Evolutionary conservation across 306 rosid genomes (phyloP), one percentile per base, ranked within the genome.

Genomic region (Adenanthera pavonina): DNA sequence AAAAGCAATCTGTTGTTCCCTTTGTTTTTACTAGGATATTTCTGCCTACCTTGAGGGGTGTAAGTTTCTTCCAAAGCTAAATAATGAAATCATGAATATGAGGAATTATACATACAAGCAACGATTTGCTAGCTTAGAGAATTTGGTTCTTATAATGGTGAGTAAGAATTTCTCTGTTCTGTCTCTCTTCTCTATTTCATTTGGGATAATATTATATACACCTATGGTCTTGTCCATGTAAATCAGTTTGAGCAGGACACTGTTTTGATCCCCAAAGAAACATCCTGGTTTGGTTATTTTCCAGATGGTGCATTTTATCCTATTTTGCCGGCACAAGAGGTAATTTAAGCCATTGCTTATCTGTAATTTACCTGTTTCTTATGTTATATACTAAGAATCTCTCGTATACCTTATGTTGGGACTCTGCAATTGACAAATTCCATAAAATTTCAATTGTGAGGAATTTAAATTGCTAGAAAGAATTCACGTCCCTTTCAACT

Each of bases 71-170:
- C 98, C 97, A 12, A 85, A 85, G 85, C 94, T 94, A 67, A 94
- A 94, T 75, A 94, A 94, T 36, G 98, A 94, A 88, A 87, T 85
- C 62, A 19, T 16, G 12, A 60, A n/a, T 47, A 44, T 33, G 41
- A 91, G 85, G 75, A 94, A 92, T 74, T 72, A 87, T 15, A 92
- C 90, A 2, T 94, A 89, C 86, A 89, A 68, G 86, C 86, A 88
- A 76, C 86, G 96, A 77, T 92, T 94, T 75, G 53, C 90, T n/a
- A 94, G 96, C 92, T 71, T 94, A 75, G 84, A 92, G 75, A 91
- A 85, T 80, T 83, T 94, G 86, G 84, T 94, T 47, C 89, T 92
- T 69, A 88, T 94, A 48, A 94, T 91, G 98, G 98, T 94, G 86
- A 86, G 97, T 86, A 72, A 75, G 25, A 69, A 68, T 3, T 57